phyloP scores from a whole-genome alignment of 2,329 filamentous ascomycete genomes.

The Aspergillus proliferans region DNA sequence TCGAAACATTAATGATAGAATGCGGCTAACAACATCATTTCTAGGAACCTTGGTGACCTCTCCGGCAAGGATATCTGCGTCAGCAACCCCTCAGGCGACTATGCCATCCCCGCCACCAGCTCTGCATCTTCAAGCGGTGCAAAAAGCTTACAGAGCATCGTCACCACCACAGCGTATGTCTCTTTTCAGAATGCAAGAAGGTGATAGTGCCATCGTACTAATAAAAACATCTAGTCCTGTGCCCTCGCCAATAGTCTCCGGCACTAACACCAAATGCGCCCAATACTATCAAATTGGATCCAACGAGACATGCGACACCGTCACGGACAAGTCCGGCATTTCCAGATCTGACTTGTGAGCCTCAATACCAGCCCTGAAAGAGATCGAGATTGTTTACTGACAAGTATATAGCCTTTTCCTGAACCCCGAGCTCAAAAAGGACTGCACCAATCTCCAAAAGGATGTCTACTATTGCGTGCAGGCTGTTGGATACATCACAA shows the following conservation, averaged over 20 bases:
- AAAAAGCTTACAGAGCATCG: too few relatives aligned
- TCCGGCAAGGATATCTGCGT: not conserved
- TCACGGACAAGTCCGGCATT: not conserved
- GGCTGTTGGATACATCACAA: constrained; percentile 2
- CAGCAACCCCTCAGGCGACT: not conserved
- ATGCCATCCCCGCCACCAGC: not conserved
- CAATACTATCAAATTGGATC: not conserved
- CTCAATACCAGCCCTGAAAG: not conserved
- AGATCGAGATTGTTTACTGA: constrained; percentile 3
- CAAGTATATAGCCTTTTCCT: not conserved
- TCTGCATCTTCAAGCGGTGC: not conserved
- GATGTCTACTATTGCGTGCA: constrained; percentile 3
- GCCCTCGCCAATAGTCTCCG: not conserved
- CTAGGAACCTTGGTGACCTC: not conserved
- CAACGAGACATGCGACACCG: not conserved
- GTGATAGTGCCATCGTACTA: too few relatives aligned
- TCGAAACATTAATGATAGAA: too few relatives aligned
- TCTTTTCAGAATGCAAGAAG: too few relatives aligned
- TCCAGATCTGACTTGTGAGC: not conserved
- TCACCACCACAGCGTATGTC: too few relatives aligned
- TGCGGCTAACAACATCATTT: too few relatives aligned
- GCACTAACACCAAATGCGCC: not conserved
- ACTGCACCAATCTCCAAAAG: constrained; percentile 4
- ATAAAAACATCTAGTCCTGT: not conserved
- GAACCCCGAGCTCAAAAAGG: constrained; percentile 1